Evolutionary conservation across 345 rosid genomes (phyloP).

Genomic region (Salix viminalis): DNA sequence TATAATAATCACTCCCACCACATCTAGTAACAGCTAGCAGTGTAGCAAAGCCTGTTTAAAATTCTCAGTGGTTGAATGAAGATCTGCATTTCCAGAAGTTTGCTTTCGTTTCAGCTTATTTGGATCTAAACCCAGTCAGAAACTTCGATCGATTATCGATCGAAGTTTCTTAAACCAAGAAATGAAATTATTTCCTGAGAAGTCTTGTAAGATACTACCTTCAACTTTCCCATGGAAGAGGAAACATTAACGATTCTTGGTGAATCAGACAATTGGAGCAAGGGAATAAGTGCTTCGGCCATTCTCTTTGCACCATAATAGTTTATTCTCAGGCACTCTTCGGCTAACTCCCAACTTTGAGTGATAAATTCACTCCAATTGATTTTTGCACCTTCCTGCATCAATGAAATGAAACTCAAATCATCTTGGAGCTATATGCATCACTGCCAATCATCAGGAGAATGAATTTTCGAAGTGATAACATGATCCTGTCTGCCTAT

Average conservation of each 20-base stretch:
- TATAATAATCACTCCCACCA: too few relatives aligned
- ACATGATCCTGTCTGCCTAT: too few relatives aligned
- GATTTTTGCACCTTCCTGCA: neutral
- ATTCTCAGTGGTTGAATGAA: too few relatives aligned
- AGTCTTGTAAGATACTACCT: neutral
- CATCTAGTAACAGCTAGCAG: too few relatives aligned
- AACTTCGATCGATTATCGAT: too few relatives aligned
- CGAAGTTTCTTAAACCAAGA: too few relatives aligned
- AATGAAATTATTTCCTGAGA: too few relatives aligned
- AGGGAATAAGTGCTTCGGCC: conserved; percentile 15
- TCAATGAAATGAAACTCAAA: neutral
- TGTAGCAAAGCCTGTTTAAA: too few relatives aligned
- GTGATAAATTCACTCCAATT: neutral
- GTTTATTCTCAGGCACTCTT: conserved; percentile 16
- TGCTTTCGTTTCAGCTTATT: too few relatives aligned
- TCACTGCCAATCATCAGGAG: neutral
- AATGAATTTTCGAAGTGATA: neutral
- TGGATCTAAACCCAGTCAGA: too few relatives aligned
- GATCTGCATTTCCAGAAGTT: too few relatives aligned
- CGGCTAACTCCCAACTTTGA: conserved; percentile 1
- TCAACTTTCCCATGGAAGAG: conserved; percentile 15
- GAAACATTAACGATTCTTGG: conserved; percentile 35
- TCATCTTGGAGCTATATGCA: neutral
- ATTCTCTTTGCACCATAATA: conserved; percentile 20
- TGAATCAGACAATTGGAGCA: conserved; percentile 23